Evolutionary conservation across 106 monocot species (phyloP), one percentile per base, ranked within the genome.

Genomic region (Allium fistulosum): DNA sequence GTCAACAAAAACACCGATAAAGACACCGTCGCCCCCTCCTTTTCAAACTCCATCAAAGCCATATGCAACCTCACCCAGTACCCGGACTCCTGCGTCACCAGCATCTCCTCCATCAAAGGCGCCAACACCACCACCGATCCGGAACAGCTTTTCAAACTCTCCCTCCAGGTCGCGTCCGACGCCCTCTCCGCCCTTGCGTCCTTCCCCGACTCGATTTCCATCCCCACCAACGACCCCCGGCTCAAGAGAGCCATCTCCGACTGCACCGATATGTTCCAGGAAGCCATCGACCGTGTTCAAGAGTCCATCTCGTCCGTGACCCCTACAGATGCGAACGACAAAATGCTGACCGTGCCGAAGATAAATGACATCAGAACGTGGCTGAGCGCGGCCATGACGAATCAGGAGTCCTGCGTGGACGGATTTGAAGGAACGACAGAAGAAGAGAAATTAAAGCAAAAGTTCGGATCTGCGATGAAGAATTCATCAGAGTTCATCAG

Each of bases 1-100:
- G 49, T 66, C 14, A 64, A 53, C 74, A 76, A 72, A 60, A 70
- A 46, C 52, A 27, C 50, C 52, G 55, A 53, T 18, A 28, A 28
- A 3, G 11, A 4, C 10, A 55, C 13, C 53, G 53, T 12, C 11
- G 2, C 53, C 3, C 11, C 13, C 53, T 10, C 53, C 26, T 26
- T 18, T n/a, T 55, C 53, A 55, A 72, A 18, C 49, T 84, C 81
- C 10, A 80, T 91, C 52, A 87, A 79, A 69, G 76, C 81, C 0
- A 46, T 91, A n/a, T 91, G 91, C 79, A 75, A 59, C 62, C 69
- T 88, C 15, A 84, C 91, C 9, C 61, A 59, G 26, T 78, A 87
- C 72, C 84, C 84, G 10, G 57, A 59, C 49, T 78, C 80, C 12
- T 92, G 92, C 75, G 78, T 66, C 80, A 77, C 92, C 15, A 85